phyloP scores from a whole-genome alignment of 2,329 filamentous ascomycete species.

The Bipolaris zeicola region DNA sequence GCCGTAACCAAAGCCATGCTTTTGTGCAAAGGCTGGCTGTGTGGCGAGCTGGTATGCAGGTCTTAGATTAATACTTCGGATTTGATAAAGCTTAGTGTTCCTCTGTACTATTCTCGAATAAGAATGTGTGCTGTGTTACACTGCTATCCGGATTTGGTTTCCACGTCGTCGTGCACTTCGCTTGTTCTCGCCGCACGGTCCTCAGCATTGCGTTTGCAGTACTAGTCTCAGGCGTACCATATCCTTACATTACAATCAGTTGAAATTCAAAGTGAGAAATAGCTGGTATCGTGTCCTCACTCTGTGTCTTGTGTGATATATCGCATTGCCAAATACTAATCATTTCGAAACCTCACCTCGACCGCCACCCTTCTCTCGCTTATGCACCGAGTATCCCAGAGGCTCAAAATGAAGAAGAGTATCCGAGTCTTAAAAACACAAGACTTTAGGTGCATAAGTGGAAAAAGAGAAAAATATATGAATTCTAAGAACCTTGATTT shows the following conservation, averaged over 20 bases:
- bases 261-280: not conserved
- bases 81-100: too few relatives aligned
- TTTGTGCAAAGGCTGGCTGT: not conserved
- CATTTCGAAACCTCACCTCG: conserved; percentile 26
- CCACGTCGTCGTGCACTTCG: too few relatives aligned
- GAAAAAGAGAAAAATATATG: not conserved
- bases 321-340: conserved; percentile 22
- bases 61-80: not conserved
- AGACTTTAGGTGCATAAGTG: not conserved
- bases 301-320: conserved; percentile 15
- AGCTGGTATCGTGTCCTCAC: conserved; percentile 27
- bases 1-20: not conserved
- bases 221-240: too few relatives aligned
- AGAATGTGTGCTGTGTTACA: not conserved
- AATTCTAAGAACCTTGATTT: not conserved
- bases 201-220: too few relatives aligned
- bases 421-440: too few relatives aligned
- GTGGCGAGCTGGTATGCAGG: not conserved
- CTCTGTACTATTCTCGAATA: too few relatives aligned
- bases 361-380: conserved; percentile 23
- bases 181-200: too few relatives aligned
- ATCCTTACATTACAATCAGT: too few relatives aligned
- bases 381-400: not conserved
- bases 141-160: too few relatives aligned
- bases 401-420: too few relatives aligned